Evolutionary conservation across 805 yeast genomes (phyloP).

Genomic region (Diddensiella santjacobensis): DNA sequence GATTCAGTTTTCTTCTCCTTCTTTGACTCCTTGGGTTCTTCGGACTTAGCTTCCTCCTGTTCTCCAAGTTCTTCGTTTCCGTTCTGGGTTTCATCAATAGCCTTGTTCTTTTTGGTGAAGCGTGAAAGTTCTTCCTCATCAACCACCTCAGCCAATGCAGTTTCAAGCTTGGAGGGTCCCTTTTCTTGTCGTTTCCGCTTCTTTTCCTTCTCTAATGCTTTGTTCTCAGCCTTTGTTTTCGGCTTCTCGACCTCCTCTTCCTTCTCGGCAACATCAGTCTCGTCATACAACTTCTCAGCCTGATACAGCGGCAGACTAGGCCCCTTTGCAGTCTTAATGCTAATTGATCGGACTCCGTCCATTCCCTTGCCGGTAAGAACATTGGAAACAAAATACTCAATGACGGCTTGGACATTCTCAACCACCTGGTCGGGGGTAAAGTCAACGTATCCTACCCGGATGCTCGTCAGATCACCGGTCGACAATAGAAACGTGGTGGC

Average conservation of each 20-base stretch:
- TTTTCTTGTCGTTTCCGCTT: slow-evolving; percentile 33
- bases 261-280: slow-evolving; percentile 45
- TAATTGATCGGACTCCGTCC: slow-evolving; percentile 37
- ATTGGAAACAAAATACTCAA: slow-evolving; percentile 40
- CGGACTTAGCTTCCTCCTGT: slow-evolving; percentile 4
- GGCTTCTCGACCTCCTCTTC: slow-evolving; percentile 34
- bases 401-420: slow-evolving; percentile 57
- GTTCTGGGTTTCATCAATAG: too few relatives aligned
- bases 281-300: slow-evolving; percentile 49
- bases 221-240: slow-evolving; percentile 27
- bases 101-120: slow-evolving; percentile 53
- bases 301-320: slow-evolving; percentile 84
- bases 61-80: not conserved
- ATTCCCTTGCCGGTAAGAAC: slow-evolving; percentile 26
- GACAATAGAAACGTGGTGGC: slow-evolving; percentile 66
- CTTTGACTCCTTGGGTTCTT: slow-evolving; percentile 5
- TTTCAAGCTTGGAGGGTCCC: slow-evolving; percentile 56
- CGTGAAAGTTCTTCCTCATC: slow-evolving; percentile 64
- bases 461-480: slow-evolving; percentile 61
- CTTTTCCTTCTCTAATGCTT: slow-evolving; percentile 24
- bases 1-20: slow-evolving; percentile 10
- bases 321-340: slow-evolving; percentile 67
- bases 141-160: slow-evolving; percentile 78
- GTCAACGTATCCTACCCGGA: slow-evolving; percentile 58
- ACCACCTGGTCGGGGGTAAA: slow-evolving; percentile 48